A percentile compares a stretch with the other conserved stretches of the same genome.
These are phyloP conservation scores for Nicotiana benthamiana DNA, from an alignment of 257 asterid species.

Conservation along the genomic window DNA sequence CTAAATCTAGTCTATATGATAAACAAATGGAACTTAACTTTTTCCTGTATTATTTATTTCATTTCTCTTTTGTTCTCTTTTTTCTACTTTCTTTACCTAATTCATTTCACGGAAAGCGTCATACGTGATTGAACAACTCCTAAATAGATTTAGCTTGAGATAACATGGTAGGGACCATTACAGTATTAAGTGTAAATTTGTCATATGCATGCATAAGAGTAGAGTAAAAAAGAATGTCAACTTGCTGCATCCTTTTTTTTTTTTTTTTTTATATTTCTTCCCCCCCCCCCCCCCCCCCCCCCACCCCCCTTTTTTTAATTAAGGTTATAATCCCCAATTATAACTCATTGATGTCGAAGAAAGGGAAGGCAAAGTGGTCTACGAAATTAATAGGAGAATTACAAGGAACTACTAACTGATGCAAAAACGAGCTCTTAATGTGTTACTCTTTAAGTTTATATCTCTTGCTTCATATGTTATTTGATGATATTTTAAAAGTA, in stretches of 20 bases:
- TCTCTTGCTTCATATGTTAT: background rate
- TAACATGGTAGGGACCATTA: constrained; percentile 7
- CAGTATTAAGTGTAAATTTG: background rate
- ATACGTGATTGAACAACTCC: background rate
- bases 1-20: background rate
- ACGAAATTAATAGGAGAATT: background rate
- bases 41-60: background rate
- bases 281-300: background rate
- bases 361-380: background rate
- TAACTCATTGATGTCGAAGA: background rate
- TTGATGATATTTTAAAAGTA: no score
- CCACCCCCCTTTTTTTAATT: background rate
- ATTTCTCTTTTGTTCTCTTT: background rate
- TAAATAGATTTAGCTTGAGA: background rate
- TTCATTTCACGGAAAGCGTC: background rate
- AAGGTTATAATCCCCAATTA: background rate
- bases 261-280: background rate
- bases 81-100: background rate
- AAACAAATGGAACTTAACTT: background rate
- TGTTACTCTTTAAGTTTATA: background rate
- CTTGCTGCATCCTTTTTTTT: background rate
- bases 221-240: background rate
- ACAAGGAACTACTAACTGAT: background rate
- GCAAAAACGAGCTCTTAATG: background rate
- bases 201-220: background rate